Percentiles rank a stretch among this genome's conserved stretches.
Conservation (phyloP, 139 green algal genomes). For the Limnomonas spitsbergensis region DNA sequence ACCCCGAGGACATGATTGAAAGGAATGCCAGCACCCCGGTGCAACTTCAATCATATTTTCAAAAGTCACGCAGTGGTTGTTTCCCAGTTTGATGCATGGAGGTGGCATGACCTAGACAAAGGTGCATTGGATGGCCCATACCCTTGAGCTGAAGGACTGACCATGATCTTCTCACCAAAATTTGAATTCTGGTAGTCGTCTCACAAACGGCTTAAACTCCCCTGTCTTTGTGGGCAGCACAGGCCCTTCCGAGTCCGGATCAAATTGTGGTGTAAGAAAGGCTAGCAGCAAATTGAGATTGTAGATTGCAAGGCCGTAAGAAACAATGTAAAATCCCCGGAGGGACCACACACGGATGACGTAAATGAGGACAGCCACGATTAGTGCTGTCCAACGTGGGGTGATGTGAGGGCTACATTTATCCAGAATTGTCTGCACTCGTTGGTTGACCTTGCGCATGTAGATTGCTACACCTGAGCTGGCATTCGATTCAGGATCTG, state of each 20-base stretch:
- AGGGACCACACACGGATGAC: slow-evolving; percentile 74
- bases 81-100: too few species aligned
- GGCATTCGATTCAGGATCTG: neutral
- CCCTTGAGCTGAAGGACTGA: too few species aligned
- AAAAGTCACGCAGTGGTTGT: too few species aligned
- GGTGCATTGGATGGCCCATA: too few species aligned
- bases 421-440: slow-evolving; percentile 63
- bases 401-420: slow-evolving; percentile 67
- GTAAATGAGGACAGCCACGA: slow-evolving; percentile 70
- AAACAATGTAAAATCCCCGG: slow-evolving; percentile 95
- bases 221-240: slow-evolving; percentile 85
- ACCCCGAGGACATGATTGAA: too few species aligned
- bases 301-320: slow-evolving; percentile 96
- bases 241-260: slow-evolving; percentile 64
- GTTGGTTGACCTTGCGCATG: neutral
- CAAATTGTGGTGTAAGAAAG: neutral
- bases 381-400: slow-evolving; percentile 68
- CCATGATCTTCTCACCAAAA: slow-evolving; percentile 78
- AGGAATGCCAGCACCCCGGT: neutral
- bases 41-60: too few species aligned
- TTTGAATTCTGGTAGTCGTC: slow-evolving; percentile 97
- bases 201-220: slow-evolving; percentile 97
- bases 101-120: too few species aligned
- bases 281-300: slow-evolving; percentile 90
- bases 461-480: neutral